A percentile compares a stretch with the other conserved stretches of the same genome.
Conservation (phyloP, 306 rosid genomes). For the Medicago ruthenica region DNA sequence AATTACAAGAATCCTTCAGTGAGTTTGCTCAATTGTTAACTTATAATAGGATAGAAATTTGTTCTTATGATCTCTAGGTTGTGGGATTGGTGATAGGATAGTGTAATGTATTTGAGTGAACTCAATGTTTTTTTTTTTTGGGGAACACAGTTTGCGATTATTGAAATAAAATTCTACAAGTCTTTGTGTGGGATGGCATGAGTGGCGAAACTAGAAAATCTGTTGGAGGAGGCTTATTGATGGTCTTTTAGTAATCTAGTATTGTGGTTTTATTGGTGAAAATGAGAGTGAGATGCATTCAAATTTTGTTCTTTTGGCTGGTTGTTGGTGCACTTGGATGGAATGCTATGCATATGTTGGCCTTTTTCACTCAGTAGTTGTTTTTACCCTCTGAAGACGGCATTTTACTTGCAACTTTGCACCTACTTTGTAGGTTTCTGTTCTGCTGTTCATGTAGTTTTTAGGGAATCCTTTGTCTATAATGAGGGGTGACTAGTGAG, state of each 20-base stretch:
- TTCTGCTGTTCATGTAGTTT: background rate
- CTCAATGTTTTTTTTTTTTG: background rate
- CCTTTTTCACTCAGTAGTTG: background rate
- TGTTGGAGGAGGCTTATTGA: conserved; percentile 25
- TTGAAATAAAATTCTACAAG: conserved; percentile 9
- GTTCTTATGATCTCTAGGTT: background rate
- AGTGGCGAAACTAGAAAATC: conserved; percentile 16
- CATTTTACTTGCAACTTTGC: conserved; percentile 25
- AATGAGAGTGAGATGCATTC: conserved; percentile 15
- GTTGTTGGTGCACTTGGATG: conserved; percentile 16
- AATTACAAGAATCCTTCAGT: conserved; percentile 15
- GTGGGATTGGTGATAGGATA: background rate
- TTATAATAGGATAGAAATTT: conserved; percentile 4
- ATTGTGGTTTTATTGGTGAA: background rate
- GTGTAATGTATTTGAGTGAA: conserved; percentile 10
- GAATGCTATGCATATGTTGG: background rate
- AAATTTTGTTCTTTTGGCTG: background rate
- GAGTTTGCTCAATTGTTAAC: conserved; percentile 10
- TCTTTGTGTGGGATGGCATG: conserved; percentile 29
- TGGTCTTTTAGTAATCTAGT: background rate
- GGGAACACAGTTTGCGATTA: conserved; percentile 28
- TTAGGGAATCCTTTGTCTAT: conserved; percentile 16
- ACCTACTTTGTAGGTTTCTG: conserved; percentile 10
- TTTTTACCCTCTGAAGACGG: background rate
- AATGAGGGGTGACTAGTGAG: background rate